Conservation (phyloP, 148 eudicot species). For the Silene conica region DNA sequence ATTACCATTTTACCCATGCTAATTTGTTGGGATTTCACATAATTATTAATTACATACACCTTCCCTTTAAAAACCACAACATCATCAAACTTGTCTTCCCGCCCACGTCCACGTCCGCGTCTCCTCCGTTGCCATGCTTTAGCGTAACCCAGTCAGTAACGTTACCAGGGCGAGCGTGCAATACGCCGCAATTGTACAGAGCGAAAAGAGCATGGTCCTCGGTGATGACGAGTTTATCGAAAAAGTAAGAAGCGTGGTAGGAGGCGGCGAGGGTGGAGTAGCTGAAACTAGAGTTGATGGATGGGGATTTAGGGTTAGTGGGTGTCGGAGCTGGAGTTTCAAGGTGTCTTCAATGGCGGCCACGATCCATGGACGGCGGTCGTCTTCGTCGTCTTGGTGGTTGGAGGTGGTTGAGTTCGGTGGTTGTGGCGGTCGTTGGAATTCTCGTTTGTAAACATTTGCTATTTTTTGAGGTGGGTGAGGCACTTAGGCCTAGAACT, state of each 20-base stretch:
- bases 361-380: neutral
- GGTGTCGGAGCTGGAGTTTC: neutral
- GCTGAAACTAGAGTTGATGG: neutral
- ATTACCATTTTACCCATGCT: neutral
- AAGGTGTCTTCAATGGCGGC: neutral
- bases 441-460: no score
- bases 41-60: neutral
- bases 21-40: neutral
- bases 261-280: neutral
- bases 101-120: no score
- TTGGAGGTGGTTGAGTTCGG: neutral
- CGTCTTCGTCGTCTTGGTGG: neutral
- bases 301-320: conserved; percentile 8
- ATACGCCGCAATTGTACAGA: neutral
- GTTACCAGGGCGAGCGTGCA: neutral
- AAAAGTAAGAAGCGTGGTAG: neutral
- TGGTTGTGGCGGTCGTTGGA: neutral
- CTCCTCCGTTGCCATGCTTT: no score
- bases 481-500: no score
- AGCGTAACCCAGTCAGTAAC: neutral
- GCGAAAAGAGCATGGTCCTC: neutral
- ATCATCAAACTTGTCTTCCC: neutral
- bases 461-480: no score
- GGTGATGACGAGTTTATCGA: neutral
- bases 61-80: neutral